These are phyloP conservation scores for Boletus fagicola DNA, from an alignment of 768 basidiomycete genomes.

Conservation along the genomic window DNA sequence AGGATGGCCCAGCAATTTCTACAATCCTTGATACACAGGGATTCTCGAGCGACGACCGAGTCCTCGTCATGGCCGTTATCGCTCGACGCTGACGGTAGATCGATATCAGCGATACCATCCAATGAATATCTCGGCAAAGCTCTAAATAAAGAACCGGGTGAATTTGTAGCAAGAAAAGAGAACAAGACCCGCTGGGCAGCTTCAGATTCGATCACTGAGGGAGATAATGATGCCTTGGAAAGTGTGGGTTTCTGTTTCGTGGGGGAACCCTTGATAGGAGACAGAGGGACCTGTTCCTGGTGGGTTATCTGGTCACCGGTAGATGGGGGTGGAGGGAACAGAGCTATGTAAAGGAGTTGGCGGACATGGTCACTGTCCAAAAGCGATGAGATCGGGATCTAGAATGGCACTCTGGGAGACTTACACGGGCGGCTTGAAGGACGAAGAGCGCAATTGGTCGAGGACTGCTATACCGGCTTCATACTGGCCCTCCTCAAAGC, in stretches of 20 bases:
- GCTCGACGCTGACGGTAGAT: not conserved
- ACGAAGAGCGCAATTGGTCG: conserved; percentile 58
- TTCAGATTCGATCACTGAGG: conserved; percentile 44
- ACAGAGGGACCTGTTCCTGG: conserved; percentile 26
- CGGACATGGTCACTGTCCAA: conserved; percentile 55
- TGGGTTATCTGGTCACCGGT: conserved; percentile 16
- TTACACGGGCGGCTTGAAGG: conserved; percentile 58
- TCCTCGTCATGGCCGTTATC: conserved; percentile 44
- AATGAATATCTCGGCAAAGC: conserved; percentile 53
- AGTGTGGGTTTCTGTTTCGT: conserved; percentile 46
- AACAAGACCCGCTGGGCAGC: conserved; percentile 54
- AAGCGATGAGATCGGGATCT: conserved; percentile 14
- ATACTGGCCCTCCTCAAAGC: conserved; percentile 76
- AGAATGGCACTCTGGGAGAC: conserved; percentile 26
- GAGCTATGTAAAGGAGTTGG: conserved; percentile 67
- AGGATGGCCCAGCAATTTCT: conserved; percentile 65
- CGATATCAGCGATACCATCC: conserved; percentile 7
- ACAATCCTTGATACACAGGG: conserved; percentile 50
- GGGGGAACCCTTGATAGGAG: conserved; percentile 44
- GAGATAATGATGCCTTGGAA: conserved; percentile 41
- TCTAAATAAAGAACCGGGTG: conserved; percentile 49
- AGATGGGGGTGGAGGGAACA: conserved; percentile 49
- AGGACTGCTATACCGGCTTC: conserved; percentile 63
- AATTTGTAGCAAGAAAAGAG: conserved; percentile 56
- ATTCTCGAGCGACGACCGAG: conserved; percentile 55